Conservation (phyloP, 2,329 filamentous ascomycete genomes). For the Ceratocystis harringtonii region DNA sequence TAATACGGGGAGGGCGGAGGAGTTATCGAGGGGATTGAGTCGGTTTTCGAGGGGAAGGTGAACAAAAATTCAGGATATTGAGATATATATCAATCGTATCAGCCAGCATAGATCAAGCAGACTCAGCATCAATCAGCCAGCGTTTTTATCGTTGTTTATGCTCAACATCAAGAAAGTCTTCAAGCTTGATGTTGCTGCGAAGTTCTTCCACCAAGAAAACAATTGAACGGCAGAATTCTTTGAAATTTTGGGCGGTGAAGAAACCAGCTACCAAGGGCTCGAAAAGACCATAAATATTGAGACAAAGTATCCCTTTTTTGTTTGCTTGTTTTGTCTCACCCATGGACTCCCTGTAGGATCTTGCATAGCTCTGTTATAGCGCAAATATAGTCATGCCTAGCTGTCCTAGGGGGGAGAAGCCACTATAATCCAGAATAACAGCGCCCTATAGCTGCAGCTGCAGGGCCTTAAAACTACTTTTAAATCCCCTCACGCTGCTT, state of each 20-base stretch:
- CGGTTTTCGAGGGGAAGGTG: not conserved
- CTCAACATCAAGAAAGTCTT: too few relatives aligned
- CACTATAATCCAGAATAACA: too few relatives aligned
- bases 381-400: too few relatives aligned
- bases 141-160: too few relatives aligned
- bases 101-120: not conserved
- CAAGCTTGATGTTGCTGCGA: too few relatives aligned
- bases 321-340: not conserved
- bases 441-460: too few relatives aligned
- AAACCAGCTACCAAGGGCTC: not conserved
- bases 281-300: not conserved
- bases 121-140: too few relatives aligned
- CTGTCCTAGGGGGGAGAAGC: too few relatives aligned
- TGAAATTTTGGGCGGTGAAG: constrained; percentile 28
- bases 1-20: not conserved
- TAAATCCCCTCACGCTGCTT: too few relatives aligned
- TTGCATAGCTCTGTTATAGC: too few relatives aligned
- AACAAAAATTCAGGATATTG: not conserved
- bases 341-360: not conserved
- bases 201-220: not conserved
- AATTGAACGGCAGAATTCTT: constrained; percentile 24
- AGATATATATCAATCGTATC: not conserved
- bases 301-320: not conserved
- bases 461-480: too few relatives aligned
- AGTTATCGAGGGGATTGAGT: not conserved